Conservation (phyloP, 148 eudicot species). For the Rhododendron molle region DNA sequence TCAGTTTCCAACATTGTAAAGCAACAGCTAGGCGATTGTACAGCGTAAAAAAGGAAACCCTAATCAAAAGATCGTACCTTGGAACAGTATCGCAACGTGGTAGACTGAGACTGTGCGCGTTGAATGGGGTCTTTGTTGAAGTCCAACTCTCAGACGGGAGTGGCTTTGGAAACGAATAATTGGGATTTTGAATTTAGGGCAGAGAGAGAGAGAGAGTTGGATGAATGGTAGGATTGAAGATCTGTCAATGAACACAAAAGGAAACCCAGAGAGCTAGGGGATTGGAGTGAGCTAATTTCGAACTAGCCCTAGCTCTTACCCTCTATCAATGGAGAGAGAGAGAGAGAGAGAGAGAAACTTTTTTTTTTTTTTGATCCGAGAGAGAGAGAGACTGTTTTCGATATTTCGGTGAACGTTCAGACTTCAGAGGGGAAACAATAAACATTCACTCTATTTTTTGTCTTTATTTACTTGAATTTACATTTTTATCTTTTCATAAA, state of each 20-base stretch:
- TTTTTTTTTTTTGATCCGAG: no score
- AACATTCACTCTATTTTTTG: no score
- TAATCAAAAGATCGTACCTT: slow-evolving; percentile 12
- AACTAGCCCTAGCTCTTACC: slow-evolving; percentile 2
- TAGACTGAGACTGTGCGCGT: not conserved
- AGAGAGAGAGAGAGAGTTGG: not conserved
- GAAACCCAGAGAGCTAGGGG: not conserved
- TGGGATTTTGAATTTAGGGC: not conserved
- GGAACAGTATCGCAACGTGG: not conserved
- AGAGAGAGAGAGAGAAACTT: slow-evolving; percentile 2
- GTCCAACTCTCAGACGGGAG: not conserved
- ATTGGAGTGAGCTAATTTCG: not conserved
- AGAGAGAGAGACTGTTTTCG: not conserved
- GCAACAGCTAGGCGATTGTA: not conserved
- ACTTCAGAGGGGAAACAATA: no score
- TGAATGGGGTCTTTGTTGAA: not conserved
- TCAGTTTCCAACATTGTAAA: not conserved
- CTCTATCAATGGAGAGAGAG: slow-evolving; percentile 7
- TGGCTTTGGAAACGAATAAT: slow-evolving; percentile 3
- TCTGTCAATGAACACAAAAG: not conserved
- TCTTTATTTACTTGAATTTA: no score
- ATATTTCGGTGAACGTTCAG: not conserved
- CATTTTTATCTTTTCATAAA: no score
- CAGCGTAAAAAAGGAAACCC: not conserved
- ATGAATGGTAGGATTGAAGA: not conserved